Conservation (phyloP, 805 yeast genomes). For the Wickerhamia fluorescens region DNA sequence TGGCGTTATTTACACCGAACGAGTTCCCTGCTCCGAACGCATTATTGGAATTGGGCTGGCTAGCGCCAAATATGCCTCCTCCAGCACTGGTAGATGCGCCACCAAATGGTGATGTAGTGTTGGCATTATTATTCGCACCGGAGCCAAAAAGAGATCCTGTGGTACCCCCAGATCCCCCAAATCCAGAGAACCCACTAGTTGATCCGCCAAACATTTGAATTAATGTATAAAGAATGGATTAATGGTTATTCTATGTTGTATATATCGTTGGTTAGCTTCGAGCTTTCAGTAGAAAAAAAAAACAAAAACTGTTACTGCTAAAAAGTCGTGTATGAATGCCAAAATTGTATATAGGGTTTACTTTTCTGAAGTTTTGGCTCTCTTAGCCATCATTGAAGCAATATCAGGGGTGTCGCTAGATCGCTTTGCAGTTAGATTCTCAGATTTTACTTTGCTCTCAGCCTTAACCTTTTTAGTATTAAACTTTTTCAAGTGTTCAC, state of each 20-base stretch:
- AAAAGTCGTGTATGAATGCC: background rate
- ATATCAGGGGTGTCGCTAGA: constrained; percentile 14
- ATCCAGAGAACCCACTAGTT: constrained; percentile 47
- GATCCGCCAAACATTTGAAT: constrained; percentile 40
- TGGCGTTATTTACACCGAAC: too few relatives aligned
- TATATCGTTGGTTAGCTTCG: background rate
- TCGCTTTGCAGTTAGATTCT: too few relatives aligned
- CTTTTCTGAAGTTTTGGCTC: constrained; percentile 1
- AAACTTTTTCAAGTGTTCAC: constrained; percentile 58
- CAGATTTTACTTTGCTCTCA: constrained; percentile 4
- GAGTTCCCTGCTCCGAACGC: constrained; percentile 11
- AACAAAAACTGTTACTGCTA: background rate
- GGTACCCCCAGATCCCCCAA: constrained; percentile 12
- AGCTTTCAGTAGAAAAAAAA: constrained; percentile 1
- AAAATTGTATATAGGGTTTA: background rate
- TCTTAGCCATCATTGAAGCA: constrained; percentile 12
- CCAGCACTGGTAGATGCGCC: constrained; percentile 8
- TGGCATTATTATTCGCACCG: constrained; percentile 11
- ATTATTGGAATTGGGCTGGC: constrained; percentile 11
- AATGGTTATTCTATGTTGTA: background rate
- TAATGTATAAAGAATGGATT: too few relatives aligned
- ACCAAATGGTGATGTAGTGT: constrained; percentile 12
- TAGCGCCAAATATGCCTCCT: constrained; percentile 16
- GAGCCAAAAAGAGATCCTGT: constrained; percentile 32
- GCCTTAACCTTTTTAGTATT: constrained; percentile 27